Conservation (phyloP, 192 early-diverging fungal species). For the Coemansia sp. region DNA sequence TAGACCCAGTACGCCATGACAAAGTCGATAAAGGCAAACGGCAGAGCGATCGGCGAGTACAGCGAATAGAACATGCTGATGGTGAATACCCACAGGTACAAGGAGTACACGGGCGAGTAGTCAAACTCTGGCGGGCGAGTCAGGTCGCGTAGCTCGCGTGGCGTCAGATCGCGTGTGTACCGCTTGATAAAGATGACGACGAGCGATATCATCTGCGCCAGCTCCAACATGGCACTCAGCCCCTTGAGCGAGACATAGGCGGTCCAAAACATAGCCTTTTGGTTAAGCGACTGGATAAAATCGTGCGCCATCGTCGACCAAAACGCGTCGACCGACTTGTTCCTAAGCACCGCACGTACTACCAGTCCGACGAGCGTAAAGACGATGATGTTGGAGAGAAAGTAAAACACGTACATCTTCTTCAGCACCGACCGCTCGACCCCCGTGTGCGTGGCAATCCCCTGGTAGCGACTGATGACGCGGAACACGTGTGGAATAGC, state of each 20-base stretch:
- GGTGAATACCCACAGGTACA: conserved; percentile 73
- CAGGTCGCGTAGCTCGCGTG: conserved; percentile 69
- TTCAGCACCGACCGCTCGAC: conserved; percentile 71
- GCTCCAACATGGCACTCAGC: conserved; percentile 68
- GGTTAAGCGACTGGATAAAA: conserved; percentile 49
- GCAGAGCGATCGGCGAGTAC: conserved; percentile 69
- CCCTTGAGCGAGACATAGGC: conserved; percentile 73
- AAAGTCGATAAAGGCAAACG: conserved; percentile 69
- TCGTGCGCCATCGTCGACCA: conserved; percentile 46
- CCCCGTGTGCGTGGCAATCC: conserved; percentile 70
- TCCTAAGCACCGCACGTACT: conserved; percentile 48
- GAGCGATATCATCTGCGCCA: conserved; percentile 69
- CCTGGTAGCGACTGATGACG: conserved; percentile 68
- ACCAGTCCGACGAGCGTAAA: conserved; percentile 61
- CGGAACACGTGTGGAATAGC: conserved; percentile 68
- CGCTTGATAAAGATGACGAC: conserved; percentile 61
- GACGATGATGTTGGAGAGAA: conserved; percentile 71
- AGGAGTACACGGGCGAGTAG: conserved; percentile 69
- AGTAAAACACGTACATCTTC: conserved; percentile 77
- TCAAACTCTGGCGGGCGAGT: conserved; percentile 74
- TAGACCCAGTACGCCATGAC: conserved; percentile 69
- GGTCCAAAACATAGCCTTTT: conserved; percentile 72
- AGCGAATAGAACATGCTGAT: conserved; percentile 74
- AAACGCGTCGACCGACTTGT: conserved; percentile 33
- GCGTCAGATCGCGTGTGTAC: conserved; percentile 65